These are phyloP conservation scores for Metschnikowia proteae DNA, from an alignment of 805 yeast genomes.

Conservation along the genomic window DNA sequence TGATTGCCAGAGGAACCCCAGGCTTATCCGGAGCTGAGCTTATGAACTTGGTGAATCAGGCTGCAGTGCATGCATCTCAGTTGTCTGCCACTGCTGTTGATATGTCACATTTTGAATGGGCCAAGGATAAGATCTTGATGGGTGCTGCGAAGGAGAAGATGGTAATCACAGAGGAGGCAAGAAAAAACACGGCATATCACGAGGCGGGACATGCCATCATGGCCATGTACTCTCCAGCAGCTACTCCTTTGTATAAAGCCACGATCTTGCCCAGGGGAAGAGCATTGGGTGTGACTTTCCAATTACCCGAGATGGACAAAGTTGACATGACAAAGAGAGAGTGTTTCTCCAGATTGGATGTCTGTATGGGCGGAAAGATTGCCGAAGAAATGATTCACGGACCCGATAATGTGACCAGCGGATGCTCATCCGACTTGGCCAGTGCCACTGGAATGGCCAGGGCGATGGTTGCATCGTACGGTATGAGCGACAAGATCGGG, in stretches of 20 bases:
- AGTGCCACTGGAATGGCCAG: slow-evolving; percentile 91
- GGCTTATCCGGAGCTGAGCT: slow-evolving; percentile 98
- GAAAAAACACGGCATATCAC: slow-evolving; percentile 93
- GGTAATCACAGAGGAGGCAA: slow-evolving; percentile 94
- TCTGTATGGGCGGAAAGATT: slow-evolving; percentile 98
- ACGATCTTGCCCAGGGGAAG: slow-evolving; percentile 96
- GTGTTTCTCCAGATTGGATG: slow-evolving; percentile 88
- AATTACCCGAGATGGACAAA: slow-evolving; percentile 96
- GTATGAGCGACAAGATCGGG: slow-evolving; percentile 93
- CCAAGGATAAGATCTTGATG: slow-evolving; percentile 94
- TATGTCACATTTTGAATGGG: slow-evolving; percentile 96
- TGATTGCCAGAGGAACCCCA: slow-evolving; percentile 95
- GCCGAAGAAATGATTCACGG: slow-evolving; percentile 96
- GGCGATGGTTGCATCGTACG: slow-evolving; percentile 95
- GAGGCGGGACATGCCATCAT: slow-evolving; percentile 99
- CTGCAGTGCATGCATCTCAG: slow-evolving; percentile 96
- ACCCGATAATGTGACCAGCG: slow-evolving; percentile 86
- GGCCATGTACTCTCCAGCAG: slow-evolving; percentile 93
- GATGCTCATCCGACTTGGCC: slow-evolving; percentile 88
- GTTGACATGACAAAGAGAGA: slow-evolving; percentile 88
- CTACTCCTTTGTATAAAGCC: slow-evolving; percentile 93
- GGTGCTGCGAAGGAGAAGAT: slow-evolving; percentile 97
- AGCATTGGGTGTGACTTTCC: slow-evolving; percentile 95
- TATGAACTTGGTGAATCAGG: slow-evolving; percentile 94
- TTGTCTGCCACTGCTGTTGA: slow-evolving; percentile 85